Conservation (phyloP, 1,284 basidiomycete genomes). For the Leccinum pachyderme region DNA sequence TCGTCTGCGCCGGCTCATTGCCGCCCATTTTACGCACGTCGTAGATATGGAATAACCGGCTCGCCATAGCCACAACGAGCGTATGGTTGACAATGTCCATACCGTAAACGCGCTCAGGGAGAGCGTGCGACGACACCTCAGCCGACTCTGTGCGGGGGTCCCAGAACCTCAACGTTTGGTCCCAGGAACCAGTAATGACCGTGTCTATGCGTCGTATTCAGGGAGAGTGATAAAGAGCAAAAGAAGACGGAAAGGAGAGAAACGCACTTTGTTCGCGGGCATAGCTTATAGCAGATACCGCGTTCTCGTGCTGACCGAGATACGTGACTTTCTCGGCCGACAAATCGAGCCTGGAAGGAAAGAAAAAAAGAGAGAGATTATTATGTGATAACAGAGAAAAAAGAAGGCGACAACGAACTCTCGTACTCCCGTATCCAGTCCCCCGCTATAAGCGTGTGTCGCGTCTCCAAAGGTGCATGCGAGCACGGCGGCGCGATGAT, state of each 20-base stretch:
- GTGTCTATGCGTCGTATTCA: conserved; percentile 43
- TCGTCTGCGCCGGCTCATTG: conserved; percentile 63
- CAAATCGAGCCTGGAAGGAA: conserved; percentile 56
- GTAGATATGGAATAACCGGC: conserved; percentile 84
- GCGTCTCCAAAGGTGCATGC: conserved; percentile 64
- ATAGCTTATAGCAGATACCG: conserved; percentile 63
- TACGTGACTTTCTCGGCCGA: conserved; percentile 57
- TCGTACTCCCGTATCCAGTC: conserved; percentile 71
- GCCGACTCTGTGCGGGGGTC: conserved; percentile 66
- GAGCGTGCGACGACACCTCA: conserved; percentile 60
- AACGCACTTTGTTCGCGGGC: conserved; percentile 52
- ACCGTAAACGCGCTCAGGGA: conserved; percentile 84
- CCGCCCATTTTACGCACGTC: conserved; percentile 69
- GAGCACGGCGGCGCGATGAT: conserved; percentile 74
- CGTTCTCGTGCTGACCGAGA: conserved; percentile 66
- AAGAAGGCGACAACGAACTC: conserved; percentile 46
- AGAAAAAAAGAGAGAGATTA: not conserved
- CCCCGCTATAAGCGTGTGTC: conserved; percentile 67
- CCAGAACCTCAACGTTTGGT: conserved; percentile 85
- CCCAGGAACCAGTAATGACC: conserved; percentile 89
- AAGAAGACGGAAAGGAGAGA: not conserved
- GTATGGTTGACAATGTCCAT: conserved; percentile 73
- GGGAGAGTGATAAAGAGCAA: not conserved
- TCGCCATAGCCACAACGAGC: conserved; percentile 89
- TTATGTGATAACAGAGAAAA: not conserved